A percentile compares a stretch with the other conserved stretches of the same genome.
phyloP scores from a whole-genome alignment of 495 filamentous ascomycete genomes.

The Trichoderma parareesei region DNA sequence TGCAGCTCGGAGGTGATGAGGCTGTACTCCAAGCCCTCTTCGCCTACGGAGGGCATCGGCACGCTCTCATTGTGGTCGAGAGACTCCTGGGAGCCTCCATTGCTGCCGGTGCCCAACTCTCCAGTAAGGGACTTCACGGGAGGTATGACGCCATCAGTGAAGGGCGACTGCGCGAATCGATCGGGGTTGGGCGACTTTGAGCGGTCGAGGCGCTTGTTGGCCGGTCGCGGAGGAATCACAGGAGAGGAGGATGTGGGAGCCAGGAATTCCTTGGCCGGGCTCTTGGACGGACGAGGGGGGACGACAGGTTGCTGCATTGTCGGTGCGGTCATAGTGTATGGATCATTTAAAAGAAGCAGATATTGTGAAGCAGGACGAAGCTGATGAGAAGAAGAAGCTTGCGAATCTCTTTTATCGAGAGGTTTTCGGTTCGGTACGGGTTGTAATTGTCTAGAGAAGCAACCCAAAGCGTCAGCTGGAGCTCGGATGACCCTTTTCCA shows the following conservation, averaged over 20 bases:
- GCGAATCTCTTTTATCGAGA: not conserved
- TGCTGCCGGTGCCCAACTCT: constrained; percentile 8
- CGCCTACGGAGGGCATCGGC: constrained; percentile 72
- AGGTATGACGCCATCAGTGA: constrained; percentile 53
- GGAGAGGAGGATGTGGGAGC: constrained; percentile 28
- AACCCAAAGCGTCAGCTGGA: not conserved
- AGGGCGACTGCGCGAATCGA: constrained; percentile 74
- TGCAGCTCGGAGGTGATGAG: constrained; percentile 29
- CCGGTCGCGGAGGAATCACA: constrained; percentile 63
- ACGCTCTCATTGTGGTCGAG: constrained; percentile 65
- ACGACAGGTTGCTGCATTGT: constrained; percentile 50
- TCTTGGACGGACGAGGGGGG: constrained; percentile 55
- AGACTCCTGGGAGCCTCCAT: constrained; percentile 27
- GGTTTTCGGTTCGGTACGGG: too few relatives aligned
- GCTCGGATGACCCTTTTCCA: not conserved
- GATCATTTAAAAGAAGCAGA: not conserved
- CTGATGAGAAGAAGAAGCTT: not conserved
- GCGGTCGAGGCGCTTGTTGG: constrained; percentile 57
- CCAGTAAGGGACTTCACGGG: constrained; percentile 13
- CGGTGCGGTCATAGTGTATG: constrained; percentile 29
- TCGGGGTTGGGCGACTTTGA: constrained; percentile 70
- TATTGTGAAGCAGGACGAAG: not conserved
- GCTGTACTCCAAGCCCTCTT: constrained; percentile 86
- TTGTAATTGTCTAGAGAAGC: not conserved
- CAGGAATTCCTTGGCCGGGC: constrained; percentile 30